Conservation (phyloP, 768 basidiomycete species). For the Termitomyces bulborhizus region DNA sequence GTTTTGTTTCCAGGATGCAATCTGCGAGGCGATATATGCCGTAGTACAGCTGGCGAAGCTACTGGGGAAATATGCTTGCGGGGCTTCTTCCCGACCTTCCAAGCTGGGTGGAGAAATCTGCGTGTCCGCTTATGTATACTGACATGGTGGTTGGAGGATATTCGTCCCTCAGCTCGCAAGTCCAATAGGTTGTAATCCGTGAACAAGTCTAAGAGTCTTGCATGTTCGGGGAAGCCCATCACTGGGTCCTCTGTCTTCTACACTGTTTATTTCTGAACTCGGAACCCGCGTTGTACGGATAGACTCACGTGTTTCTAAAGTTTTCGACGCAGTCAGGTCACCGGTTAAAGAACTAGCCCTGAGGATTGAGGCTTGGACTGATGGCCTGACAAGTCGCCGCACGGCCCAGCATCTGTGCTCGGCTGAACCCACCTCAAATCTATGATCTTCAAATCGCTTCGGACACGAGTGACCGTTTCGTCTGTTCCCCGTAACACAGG, state of each 20-base stretch:
- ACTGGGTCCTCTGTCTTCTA: neutral
- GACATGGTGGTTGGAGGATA: neutral
- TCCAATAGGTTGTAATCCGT: neutral
- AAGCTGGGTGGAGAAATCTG: neutral
- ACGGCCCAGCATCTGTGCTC: neutral
- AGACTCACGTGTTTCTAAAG: neutral
- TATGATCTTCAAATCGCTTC: conserved; percentile 1
- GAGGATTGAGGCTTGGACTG: no score
- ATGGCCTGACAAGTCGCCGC: neutral
- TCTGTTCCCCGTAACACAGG: neutral
- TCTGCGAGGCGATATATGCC: conserved; percentile 6
- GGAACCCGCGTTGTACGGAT: conserved; percentile 6
- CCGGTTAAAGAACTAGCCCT: neutral
- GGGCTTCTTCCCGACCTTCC: neutral
- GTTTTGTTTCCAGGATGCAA: neutral
- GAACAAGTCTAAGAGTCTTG: neutral
- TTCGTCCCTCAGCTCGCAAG: neutral
- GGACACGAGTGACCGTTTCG: neutral
- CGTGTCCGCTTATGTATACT: neutral
- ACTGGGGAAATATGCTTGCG: conserved; percentile 8
- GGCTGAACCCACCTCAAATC: conserved; percentile 1
- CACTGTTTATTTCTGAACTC: neutral
- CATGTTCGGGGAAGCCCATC: neutral
- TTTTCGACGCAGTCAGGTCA: neutral
- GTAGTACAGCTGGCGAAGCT: conserved; percentile 11